phyloP scores from a whole-genome alignment of 139 green algal species.

The Ettlia oleoabundans region DNA sequence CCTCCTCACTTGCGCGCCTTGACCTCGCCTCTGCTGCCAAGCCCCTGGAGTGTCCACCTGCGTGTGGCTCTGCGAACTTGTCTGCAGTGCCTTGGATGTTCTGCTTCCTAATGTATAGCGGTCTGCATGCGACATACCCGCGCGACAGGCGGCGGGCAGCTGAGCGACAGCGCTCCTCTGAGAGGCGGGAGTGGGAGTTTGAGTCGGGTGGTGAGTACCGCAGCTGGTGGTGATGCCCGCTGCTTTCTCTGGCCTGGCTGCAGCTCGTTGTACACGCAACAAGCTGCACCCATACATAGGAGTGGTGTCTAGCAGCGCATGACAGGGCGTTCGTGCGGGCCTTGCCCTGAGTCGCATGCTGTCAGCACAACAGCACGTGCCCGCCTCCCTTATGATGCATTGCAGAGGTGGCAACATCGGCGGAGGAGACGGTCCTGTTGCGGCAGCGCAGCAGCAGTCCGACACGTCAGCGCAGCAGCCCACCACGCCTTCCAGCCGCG shows the following conservation, averaged over 20 bases:
- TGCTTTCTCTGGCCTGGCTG: too few relatives aligned
- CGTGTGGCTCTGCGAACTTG: too few relatives aligned
- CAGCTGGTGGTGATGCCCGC: background rate
- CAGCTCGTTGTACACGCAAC: too few relatives aligned
- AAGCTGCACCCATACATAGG: too few relatives aligned
- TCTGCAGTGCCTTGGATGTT: conserved; percentile 47
- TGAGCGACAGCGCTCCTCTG: conserved; percentile 10
- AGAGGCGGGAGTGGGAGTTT: background rate
- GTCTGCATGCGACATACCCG: conserved; percentile 61
- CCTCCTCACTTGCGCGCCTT: background rate
- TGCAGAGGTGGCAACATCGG: background rate
- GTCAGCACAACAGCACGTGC: too few relatives aligned
- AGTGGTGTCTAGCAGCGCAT: too few relatives aligned
- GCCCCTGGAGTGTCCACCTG: too few relatives aligned
- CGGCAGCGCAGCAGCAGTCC: conserved; percentile 5
- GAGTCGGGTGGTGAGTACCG: background rate
- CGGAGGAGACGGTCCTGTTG: background rate
- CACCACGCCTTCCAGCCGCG: background rate
- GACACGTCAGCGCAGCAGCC: background rate
- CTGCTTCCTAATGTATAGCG: conserved; percentile 60
- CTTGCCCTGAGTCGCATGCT: too few relatives aligned
- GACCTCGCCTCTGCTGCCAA: too few relatives aligned
- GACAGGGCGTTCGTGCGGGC: too few relatives aligned
- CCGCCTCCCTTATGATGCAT: too few relatives aligned
- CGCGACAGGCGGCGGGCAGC: conserved; percentile 38